Evolutionary conservation across 176 grass and related monocot species (phyloP).

Genomic region (Oryza officinalis): DNA sequence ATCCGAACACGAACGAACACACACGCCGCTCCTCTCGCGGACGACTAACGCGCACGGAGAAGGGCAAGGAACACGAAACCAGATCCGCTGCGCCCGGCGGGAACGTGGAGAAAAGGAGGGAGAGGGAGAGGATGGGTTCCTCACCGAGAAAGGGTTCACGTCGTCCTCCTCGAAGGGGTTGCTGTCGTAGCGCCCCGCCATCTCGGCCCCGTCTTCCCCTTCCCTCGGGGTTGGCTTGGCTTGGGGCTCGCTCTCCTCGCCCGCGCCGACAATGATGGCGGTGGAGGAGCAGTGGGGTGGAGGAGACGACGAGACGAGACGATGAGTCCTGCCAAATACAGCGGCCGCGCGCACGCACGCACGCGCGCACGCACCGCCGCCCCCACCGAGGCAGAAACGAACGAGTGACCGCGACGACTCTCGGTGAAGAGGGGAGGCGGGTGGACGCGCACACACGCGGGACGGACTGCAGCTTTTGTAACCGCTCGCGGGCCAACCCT

Average conservation of each 20-base stretch:
- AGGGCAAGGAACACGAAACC: neutral
- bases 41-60: neutral
- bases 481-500: constrained; percentile 37
- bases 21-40: neutral
- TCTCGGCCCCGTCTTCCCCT: neutral
- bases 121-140: constrained; percentile 1
- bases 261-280: constrained; percentile 44
- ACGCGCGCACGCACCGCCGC: neutral
- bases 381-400: constrained; percentile 23
- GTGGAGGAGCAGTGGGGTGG: neutral
- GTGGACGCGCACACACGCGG: constrained; percentile 21
- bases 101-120: neutral
- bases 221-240: neutral
- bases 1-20: constrained; percentile 22
- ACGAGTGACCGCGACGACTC: constrained; percentile 22
- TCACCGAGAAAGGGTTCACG: constrained; percentile 95
- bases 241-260: neutral
- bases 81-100: constrained; percentile 31
- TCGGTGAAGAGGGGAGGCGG: constrained; percentile 9
- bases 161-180: constrained; percentile 98
- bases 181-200: constrained; percentile 81
- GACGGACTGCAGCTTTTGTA: constrained; percentile 15
- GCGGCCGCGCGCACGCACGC: neutral
- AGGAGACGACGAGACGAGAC: constrained; percentile 19
- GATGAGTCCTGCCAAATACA: constrained; percentile 5